phyloP scores from a whole-genome alignment of 1,139 yeast species.

The Diutina mesorugosa region DNA sequence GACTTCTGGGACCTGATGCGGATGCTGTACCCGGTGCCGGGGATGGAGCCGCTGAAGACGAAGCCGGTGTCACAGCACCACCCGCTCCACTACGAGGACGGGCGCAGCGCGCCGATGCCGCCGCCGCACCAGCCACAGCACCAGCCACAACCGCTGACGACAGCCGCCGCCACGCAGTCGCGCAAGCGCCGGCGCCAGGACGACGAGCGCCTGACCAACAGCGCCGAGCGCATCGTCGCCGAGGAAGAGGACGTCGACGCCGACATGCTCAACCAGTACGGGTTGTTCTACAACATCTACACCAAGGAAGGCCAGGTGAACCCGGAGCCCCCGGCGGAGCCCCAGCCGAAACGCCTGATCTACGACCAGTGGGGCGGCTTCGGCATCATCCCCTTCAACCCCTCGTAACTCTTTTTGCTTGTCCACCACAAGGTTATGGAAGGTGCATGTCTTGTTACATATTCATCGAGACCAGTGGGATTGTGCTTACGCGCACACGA shows the following conservation, averaged over 20 bases:
- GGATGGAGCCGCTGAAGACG: background rate
- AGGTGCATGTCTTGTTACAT: too few relatives aligned
- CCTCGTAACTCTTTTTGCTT: slow-evolving; percentile 13
- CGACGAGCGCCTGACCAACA: background rate
- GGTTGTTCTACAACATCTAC: slow-evolving; percentile 23
- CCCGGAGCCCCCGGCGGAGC: slow-evolving; percentile 6
- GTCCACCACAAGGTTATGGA: too few relatives aligned
- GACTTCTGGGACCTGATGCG: slow-evolving; percentile 59
- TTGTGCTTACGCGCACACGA: too few relatives aligned
- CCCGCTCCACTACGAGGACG: background rate
- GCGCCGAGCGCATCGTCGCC: background rate
- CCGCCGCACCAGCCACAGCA: slow-evolving; percentile 21
- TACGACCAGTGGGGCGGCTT: slow-evolving; percentile 3
- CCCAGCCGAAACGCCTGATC: slow-evolving; percentile 4
- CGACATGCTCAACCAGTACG: slow-evolving; percentile 16
- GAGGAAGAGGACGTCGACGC: background rate
- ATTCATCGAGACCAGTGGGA: too few relatives aligned
- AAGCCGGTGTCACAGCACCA: background rate
- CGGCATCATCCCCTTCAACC: slow-evolving; percentile 21
- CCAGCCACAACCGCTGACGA: background rate
- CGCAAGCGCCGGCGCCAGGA: background rate
- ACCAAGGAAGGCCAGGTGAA: slow-evolving; percentile 21
- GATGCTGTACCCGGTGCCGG: background rate
- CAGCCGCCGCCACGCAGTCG: background rate
- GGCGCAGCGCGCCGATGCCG: background rate